phyloP scores from a whole-genome alignment of 306 rosid genomes.

The Malus sieversii region DNA sequence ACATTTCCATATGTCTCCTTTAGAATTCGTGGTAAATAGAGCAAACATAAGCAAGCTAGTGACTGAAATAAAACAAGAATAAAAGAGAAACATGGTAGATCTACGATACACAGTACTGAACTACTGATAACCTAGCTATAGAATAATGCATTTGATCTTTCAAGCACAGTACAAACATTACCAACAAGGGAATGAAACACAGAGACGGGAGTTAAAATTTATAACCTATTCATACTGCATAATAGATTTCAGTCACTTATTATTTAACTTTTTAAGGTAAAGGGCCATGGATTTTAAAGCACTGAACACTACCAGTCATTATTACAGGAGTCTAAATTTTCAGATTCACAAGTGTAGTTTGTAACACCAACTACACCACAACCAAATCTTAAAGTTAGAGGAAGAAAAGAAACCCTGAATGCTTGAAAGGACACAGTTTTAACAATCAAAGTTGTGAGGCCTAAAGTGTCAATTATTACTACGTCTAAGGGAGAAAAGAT shows the following conservation, averaged over 20 bases:
- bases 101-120: not conserved
- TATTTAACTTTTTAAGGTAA: not conserved
- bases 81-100: not conserved
- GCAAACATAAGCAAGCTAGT: conserved; percentile 17
- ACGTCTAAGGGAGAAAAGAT: not conserved
- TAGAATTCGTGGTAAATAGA: conserved; percentile 18
- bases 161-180: not conserved
- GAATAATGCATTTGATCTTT: not conserved
- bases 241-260: not conserved
- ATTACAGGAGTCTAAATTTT: not conserved
- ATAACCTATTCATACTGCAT: not conserved
- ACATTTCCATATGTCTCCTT: conserved; percentile 67
- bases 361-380: not conserved
- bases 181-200: not conserved
- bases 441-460: not conserved
- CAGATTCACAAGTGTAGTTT: not conserved
- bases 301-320: not conserved
- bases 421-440: not conserved
- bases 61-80: not conserved
- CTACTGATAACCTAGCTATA: not conserved
- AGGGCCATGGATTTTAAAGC: not conserved
- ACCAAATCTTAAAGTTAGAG: not conserved
- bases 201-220: not conserved
- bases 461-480: not conserved
- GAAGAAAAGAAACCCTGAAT: not conserved